Conservation (phyloP, 805 yeast genomes). For the Aciculoconidium aculeatum region DNA sequence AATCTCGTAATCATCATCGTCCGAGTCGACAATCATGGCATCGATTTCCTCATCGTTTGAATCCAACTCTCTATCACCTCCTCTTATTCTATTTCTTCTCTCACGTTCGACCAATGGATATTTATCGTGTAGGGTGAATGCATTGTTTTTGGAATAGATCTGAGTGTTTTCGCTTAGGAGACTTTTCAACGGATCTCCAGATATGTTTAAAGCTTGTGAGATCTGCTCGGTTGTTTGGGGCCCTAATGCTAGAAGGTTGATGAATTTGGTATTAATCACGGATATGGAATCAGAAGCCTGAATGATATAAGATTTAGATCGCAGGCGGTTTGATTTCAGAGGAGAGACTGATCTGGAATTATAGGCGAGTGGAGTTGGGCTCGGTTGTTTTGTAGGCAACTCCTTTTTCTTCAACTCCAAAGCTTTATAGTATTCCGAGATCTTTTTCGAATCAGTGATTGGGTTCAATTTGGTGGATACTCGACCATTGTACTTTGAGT, state of each 20-base stretch:
- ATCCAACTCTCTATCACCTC: constrained; percentile 11
- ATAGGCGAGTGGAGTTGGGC: constrained; percentile 3
- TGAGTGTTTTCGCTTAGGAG: constrained; percentile 27
- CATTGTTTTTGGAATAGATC: constrained; percentile 21
- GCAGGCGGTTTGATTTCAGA: too few relatives aligned
- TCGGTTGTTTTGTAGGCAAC: constrained; percentile 1
- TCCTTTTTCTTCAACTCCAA: constrained; percentile 4
- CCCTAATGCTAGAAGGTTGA: constrained; percentile 45
- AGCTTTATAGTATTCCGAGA: constrained; percentile 14
- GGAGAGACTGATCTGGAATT: too few relatives aligned
- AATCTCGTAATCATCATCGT: constrained; percentile 5
- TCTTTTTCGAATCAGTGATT: constrained; percentile 24
- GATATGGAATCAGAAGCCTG: constrained; percentile 1
- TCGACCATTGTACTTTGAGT: constrained; percentile 23
- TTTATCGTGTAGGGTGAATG: constrained; percentile 22
- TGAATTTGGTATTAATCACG: constrained; percentile 20
- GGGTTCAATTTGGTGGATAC: constrained; percentile 26
- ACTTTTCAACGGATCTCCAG: constrained; percentile 15
- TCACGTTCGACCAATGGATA: constrained; percentile 19
- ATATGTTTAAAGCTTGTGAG: constrained; percentile 8
- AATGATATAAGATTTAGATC: too few relatives aligned
- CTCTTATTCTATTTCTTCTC: constrained; percentile 19
- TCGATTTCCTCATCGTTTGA: constrained; percentile 7
- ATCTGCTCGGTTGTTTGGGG: constrained; percentile 33
- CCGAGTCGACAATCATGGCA: constrained; percentile 7